Base-by-base conservation (phyloP, 371 early-diverging fungal species). In the Apophysomyces ossiformis region DNA sequence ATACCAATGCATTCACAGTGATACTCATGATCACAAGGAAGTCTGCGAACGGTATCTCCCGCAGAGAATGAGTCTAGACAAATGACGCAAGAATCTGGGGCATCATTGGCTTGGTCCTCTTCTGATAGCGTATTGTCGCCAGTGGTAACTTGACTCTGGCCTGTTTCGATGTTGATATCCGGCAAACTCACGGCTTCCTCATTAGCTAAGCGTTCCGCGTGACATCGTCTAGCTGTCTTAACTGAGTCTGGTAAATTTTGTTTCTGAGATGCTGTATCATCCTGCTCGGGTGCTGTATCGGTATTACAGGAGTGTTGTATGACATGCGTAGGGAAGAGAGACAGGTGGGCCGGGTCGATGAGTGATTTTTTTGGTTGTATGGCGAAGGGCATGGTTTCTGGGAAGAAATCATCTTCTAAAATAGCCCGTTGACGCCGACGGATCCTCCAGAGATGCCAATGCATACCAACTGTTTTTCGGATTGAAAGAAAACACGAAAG, bases 1-100 rank as follows among this genome's bases (percentile, higher is more conserved):
- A 75, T 82, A 84, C 93, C 94, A 59, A 95, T 87, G 75, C 96
- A 96, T 54, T 89, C 90, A 21, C 84, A 77, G 65, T 95, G 96
- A 71, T 89, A 96, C 63, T 85, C 86, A 73, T 96, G 96, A 4
- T 77, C 76, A 70, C 96, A 96, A 1, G 87, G 85, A 9, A 96
- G 79, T 32, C 78, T 66, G 2, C 94, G 77, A 44, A 95, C 69
- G 21, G 69, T 64, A 21, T 92, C 92, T n/a, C 87, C 88, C 4
- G 68, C 47, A 5, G 75, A 79, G 74, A 90, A 95, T 12, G 88
- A 90, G 66, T 89, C 87, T 46, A 95, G 72, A 69, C 96, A 96
- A 58, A 96, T 90, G 21, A 90, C 89, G 72, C 96, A 96, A 1
- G 79, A 68, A 1, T 78, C 84, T 39, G 78, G 21, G 21, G 8